These are phyloP conservation scores for Tetradesmus obliquus DNA, from an alignment of 139 green algal genomes.

Conservation along the genomic window DNA sequence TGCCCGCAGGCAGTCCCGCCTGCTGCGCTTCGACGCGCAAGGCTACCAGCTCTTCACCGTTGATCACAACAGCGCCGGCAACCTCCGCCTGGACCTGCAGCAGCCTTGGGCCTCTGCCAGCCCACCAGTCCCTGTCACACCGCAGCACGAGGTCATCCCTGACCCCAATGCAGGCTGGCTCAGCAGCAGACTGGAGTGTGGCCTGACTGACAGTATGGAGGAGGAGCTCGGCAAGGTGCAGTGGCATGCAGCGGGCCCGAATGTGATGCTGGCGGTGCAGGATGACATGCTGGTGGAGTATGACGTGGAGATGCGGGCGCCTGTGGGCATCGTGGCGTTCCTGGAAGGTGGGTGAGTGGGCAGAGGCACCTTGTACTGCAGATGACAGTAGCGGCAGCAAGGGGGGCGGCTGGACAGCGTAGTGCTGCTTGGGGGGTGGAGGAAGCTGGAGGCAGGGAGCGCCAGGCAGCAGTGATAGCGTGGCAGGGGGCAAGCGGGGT, in stretches of 20 bases:
- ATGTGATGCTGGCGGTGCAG: slow-evolving; percentile 72
- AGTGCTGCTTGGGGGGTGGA: no score
- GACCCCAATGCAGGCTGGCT: slow-evolving; percentile 75
- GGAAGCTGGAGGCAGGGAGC: no score
- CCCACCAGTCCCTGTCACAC: slow-evolving; percentile 56
- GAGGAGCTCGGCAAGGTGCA: neutral
- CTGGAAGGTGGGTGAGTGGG: slow-evolving; percentile 48
- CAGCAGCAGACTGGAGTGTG: slow-evolving; percentile 67
- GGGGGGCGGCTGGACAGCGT: no score
- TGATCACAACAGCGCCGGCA: slow-evolving; percentile 69
- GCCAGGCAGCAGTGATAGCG: no score
- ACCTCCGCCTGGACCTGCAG: slow-evolving; percentile 70
- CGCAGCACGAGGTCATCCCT: slow-evolving; percentile 75
- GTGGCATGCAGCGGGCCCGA: slow-evolving; percentile 65
- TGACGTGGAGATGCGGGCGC: slow-evolving; percentile 59
- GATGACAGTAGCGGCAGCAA: no score
- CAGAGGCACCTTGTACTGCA: neutral
- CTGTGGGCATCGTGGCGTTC: slow-evolving; percentile 70
- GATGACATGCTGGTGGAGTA: slow-evolving; percentile 69
- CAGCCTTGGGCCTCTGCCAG: neutral
- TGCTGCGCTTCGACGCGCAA: slow-evolving; percentile 52
- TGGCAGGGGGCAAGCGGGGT: no score
- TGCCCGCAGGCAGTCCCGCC: slow-evolving; percentile 36
- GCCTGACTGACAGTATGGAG: slow-evolving; percentile 5
- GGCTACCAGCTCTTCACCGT: slow-evolving; percentile 80